Evolutionary conservation across 306 rosid species (phyloP).

Genomic region (Corylus avellana): DNA sequence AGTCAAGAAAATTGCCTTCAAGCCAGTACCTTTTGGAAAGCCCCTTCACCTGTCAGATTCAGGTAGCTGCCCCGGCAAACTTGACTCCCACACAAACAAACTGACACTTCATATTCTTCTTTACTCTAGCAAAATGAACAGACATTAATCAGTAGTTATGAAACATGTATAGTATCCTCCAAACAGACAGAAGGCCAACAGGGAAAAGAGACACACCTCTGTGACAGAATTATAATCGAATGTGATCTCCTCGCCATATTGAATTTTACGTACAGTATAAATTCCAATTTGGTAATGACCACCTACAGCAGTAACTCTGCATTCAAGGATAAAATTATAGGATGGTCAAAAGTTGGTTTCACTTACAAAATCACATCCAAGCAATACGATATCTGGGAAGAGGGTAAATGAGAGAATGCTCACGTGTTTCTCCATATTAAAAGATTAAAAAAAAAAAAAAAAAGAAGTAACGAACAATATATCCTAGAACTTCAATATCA

Average conservation of each 20-base stretch:
- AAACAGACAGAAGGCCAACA: slow-evolving; percentile 1
- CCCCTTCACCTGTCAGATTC: slow-evolving; percentile 97
- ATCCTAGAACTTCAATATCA: background rate
- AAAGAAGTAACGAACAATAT: background rate
- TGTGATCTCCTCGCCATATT: slow-evolving; percentile 90
- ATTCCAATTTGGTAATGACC: slow-evolving; percentile 98
- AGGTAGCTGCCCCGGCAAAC: slow-evolving; percentile 97
- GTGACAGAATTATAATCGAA: slow-evolving; percentile 98
- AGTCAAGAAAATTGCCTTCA: background rate
- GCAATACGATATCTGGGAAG: background rate
- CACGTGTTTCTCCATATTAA: background rate
- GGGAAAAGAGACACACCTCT: slow-evolving; percentile 67
- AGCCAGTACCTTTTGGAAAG: slow-evolving; percentile 72
- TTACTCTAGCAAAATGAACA: slow-evolving; percentile 64
- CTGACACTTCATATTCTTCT: slow-evolving; percentile 98
- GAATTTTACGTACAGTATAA: slow-evolving; percentile 80
- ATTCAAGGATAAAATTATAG: slow-evolving; percentile 12
- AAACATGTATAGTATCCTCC: background rate
- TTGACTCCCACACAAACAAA: slow-evolving; percentile 99
- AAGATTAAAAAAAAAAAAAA: background rate
- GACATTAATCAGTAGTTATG: slow-evolving; percentile 24
- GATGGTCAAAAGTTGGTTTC: background rate
- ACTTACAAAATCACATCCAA: background rate
- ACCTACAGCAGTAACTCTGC: slow-evolving; percentile 95
- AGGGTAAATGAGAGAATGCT: background rate